Base-by-base conservation (phyloP, 345 rosid genomes). In the Euphorbia lathyris region DNA sequence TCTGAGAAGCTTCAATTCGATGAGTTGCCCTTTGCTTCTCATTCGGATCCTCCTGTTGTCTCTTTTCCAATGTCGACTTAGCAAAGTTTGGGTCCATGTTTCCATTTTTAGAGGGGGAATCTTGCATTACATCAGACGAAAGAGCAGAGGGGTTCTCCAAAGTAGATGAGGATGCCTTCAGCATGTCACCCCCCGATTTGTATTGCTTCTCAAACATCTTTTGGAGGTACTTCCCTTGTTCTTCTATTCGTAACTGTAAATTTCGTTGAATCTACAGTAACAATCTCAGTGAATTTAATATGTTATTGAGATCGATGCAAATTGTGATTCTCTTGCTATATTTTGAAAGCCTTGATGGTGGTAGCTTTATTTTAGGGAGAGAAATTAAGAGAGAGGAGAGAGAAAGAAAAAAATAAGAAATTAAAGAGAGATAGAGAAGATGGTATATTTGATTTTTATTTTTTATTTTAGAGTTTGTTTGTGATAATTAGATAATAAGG, bases 141-240 rank as follows among this genome's bases (percentile, higher is more conserved):
- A 34, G 45, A 60, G 71, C 63, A 19, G 84, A 66, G 45, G 73
- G 68, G 69, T 88, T 81, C 68, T 78, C 92, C 77, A 19, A 77
- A 58, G 74, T 67, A 65, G 86, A 83, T 47, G 94, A 76, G 14
- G 95, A 67, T 66, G 78, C 77, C 79, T 88, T 88, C 56, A 81
- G 77, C 85, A 80, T 83, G 76, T 80, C 77, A 22, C 73, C 64
- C 67, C 88, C 91, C 0, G 96, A 81, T 76, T 83, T 85, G 73
- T 72, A 76, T 77, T 93, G 98, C 83, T 89, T 89, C 91, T 91
- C 96, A 63, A 94, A 94, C 96, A 94, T 94, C 96, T 83, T 86
- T 72, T 94, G 96, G 67, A 94, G 95, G 84, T 87, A 78, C 84
- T 83, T 87, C 66, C 98, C 98, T 79, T 94, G 96, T 81, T 94